Conservation (phyloP, 441 rosid species). For the Gossypium schwendimanii region DNA sequence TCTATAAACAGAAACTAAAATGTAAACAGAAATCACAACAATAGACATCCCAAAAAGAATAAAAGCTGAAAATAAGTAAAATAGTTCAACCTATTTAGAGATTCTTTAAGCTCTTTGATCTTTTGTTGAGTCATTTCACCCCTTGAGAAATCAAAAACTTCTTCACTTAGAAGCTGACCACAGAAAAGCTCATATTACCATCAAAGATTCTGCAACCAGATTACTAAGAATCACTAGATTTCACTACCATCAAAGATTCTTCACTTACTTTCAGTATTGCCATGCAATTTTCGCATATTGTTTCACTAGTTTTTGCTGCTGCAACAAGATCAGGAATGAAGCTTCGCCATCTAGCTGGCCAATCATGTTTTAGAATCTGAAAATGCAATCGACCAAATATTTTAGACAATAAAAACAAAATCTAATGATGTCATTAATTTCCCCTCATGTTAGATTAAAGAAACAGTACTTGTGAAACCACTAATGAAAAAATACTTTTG, state of each 20-base stretch:
- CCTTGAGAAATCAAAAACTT: constrained; percentile 98
- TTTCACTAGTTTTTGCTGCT: constrained; percentile 99
- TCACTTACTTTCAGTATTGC: constrained; percentile 76
- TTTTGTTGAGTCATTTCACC: constrained; percentile 99
- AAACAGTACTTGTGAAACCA: background rate
- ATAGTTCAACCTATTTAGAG: constrained; percentile 63
- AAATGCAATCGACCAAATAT: constrained; percentile 4
- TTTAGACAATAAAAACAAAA: background rate
- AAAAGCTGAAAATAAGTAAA: background rate
- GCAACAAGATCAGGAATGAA: constrained; percentile 99
- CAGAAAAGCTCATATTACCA: constrained; percentile 19
- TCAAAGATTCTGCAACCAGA: background rate
- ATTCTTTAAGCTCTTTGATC: constrained; percentile 97
- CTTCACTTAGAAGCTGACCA: constrained; percentile 92
- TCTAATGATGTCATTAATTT: background rate
- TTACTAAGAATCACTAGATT: background rate
- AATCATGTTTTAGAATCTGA: constrained; percentile 99
- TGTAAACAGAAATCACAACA: background rate
- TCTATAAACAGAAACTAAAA: background rate
- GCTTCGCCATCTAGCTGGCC: constrained; percentile 98
- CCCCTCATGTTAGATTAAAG: background rate
- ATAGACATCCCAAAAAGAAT: background rate
- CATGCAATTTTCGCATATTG: constrained; percentile 99
- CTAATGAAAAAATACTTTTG: background rate
- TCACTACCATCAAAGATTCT: background rate